These are phyloP conservation scores for Ophiocordyceps camponoti-leonardi DNA, from an alignment of 2,329 filamentous ascomycete genomes.

Conservation along the genomic window DNA sequence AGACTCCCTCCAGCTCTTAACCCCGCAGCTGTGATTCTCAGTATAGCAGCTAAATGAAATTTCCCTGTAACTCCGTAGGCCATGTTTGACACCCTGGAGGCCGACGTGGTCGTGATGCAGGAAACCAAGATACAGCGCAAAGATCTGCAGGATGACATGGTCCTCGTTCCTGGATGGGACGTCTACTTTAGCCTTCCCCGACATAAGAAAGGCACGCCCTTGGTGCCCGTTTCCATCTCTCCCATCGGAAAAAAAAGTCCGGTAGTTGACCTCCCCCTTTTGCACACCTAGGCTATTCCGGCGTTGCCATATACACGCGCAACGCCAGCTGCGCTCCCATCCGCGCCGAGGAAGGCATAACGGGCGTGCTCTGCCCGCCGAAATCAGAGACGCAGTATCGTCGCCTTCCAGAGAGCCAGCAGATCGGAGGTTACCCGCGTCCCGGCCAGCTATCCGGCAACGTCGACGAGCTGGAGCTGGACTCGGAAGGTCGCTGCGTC, in stretches of 20 bases:
- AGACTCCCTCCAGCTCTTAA: too few species aligned
- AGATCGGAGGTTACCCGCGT: slow-evolving; percentile 79
- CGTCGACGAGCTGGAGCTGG: slow-evolving; percentile 55
- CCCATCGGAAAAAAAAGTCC: too few species aligned
- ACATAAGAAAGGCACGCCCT: slow-evolving; percentile 63
- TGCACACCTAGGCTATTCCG: slow-evolving; percentile 59
- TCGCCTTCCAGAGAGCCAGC: slow-evolving; percentile 53
- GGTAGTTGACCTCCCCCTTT: not conserved
- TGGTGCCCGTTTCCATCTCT: too few species aligned
- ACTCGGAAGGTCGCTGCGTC: slow-evolving; percentile 83
- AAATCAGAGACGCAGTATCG: slow-evolving; percentile 54
- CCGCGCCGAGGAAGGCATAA: slow-evolving; percentile 83
- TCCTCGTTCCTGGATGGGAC: slow-evolving; percentile 87
- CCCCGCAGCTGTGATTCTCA: too few species aligned
- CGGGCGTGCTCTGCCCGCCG: slow-evolving; percentile 60
- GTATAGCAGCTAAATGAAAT: not conserved
- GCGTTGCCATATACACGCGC: slow-evolving; percentile 89
- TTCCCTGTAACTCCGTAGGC: slow-evolving; percentile 25
- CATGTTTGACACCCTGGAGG: slow-evolving; percentile 88
- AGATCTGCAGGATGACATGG: slow-evolving; percentile 88
- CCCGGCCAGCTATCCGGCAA: slow-evolving; percentile 43
- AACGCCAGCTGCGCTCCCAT: slow-evolving; percentile 73
- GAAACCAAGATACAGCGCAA: slow-evolving; percentile 93
- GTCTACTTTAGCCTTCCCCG: slow-evolving; percentile 88
- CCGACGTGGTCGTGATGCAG: slow-evolving; percentile 89